phyloP scores from a whole-genome alignment of 2,329 filamentous ascomycete species.

The Lojkania enalia region DNA sequence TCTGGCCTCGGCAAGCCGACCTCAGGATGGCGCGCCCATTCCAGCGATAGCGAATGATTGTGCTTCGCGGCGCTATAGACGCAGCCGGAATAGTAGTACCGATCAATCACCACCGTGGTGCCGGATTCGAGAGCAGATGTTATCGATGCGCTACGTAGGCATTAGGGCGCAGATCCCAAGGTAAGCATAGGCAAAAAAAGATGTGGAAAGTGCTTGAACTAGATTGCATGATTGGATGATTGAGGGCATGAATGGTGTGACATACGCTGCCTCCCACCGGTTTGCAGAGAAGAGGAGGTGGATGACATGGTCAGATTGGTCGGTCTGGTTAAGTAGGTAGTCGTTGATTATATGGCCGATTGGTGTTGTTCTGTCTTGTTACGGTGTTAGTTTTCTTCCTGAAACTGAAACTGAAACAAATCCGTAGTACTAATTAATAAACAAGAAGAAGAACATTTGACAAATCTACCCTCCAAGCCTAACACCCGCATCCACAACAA shows the following conservation, averaged over 20 bases:
- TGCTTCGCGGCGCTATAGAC: slow-evolving; percentile 91
- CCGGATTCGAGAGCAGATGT: slow-evolving; percentile 60
- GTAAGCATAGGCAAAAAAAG: no score
- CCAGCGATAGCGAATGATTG: slow-evolving; percentile 68
- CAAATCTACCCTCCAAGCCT: no score
- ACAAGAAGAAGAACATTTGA: no score
- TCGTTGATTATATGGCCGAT: slow-evolving; percentile 86
- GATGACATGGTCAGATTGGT: slow-evolving; percentile 85
- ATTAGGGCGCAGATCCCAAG: no score
- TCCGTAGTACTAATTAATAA: no score
- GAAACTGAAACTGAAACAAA: slow-evolving; percentile 2
- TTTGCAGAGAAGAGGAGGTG: slow-evolving; percentile 91
- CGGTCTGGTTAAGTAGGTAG: slow-evolving; percentile 72
- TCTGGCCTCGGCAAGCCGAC: slow-evolving; percentile 86
- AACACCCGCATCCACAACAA: neutral
- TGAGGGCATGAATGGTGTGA: slow-evolving; percentile 3
- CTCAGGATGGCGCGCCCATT: slow-evolving; percentile 85
- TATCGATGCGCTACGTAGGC: slow-evolving; percentile 38
- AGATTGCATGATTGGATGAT: neutral
- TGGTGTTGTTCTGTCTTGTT: slow-evolving; percentile 74
- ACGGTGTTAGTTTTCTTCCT: neutral
- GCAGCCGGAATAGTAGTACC: slow-evolving; percentile 93
- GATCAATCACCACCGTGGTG: slow-evolving; percentile 79
- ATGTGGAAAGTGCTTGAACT: no score
- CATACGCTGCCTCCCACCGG: slow-evolving; percentile 71